Evolutionary conservation across 805 yeast species (phyloP), one percentile per base, ranked within the genome.

Genomic region (Jamesozyma hellenica): DNA sequence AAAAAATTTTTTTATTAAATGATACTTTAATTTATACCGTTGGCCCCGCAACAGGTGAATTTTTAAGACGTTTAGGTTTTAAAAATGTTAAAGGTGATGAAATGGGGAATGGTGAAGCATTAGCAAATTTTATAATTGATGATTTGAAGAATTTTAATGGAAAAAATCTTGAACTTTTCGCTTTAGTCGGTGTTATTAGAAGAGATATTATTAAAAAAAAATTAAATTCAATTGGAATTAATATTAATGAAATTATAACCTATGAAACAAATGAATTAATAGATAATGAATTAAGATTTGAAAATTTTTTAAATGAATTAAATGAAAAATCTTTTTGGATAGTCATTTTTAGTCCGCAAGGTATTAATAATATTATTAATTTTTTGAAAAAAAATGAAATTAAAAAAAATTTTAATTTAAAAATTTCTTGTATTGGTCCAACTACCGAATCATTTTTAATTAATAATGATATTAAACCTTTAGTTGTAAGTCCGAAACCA

Each of bases 261-360:
- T 88, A 88, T 56, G 71, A 72, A 41, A 88, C 96, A 0, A 68
- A 64, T 26, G 64, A 71, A 1, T 61, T 74, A 41, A 58, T 58
- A 1, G 74, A 75, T 39, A 71, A 75, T 7, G 54, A 67, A 3
- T 59, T 56, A 1, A 60, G 72, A 26, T 71, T 71, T 38, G 42
- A 46, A 36, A 21, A 36, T 2, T 29, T 27, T 13, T 25, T 40
- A 14, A 28, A 39, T 13, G 19, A 32, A 21, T 29, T 41, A 0
- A 42, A 49, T 13, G 65, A 15, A 13, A 23, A 32, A 3, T 32
- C 36, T 15, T 31, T 23, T 15, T 86, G 96, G 95, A 63, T 87
- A 4, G 81, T 88, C 0, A 81, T 90, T 44, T 90, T 88, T 60
- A 84, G 96, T 46, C 94, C 96, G 0, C 94, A 92, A 50, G 95